phyloP scores from a whole-genome alignment of 345 rosid species.

The Passiflora organensis region DNA sequence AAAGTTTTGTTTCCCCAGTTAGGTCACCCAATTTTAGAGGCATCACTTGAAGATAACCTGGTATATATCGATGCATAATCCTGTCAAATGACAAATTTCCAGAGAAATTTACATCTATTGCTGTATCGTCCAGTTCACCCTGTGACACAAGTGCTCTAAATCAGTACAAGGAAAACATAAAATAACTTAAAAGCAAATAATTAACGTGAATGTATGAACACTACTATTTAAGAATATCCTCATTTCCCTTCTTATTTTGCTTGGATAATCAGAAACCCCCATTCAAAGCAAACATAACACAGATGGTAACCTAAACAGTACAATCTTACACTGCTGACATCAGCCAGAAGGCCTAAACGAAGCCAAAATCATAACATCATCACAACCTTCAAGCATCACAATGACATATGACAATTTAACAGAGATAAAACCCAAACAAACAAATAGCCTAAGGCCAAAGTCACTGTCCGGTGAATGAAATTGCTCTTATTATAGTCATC shows the following conservation, averaged over 20 bases:
- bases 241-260: constrained; percentile 6
- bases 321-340: not conserved
- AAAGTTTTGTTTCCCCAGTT: constrained; percentile 89
- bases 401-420: constrained; percentile 1
- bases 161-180: constrained; percentile 18
- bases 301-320: constrained; percentile 1
- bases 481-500: too few species aligned
- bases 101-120: constrained; percentile 89
- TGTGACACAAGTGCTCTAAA: constrained; percentile 27
- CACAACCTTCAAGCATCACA: not conserved
- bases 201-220: not conserved
- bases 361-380: not conserved
- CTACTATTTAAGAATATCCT: constrained; percentile 1
- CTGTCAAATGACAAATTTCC: constrained; percentile 75
- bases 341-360: constrained; percentile 10
- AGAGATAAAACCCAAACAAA: not conserved
- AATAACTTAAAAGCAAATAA: not conserved
- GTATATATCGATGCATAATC: constrained; percentile 68
- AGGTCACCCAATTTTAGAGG: constrained; percentile 79
- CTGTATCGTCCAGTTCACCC: constrained; percentile 93
- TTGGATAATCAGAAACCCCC: constrained; percentile 10
- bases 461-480: too few species aligned
- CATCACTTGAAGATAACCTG: constrained; percentile 55
- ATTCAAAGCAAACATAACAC: constrained; percentile 8
- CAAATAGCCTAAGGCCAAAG: not conserved